A percentile compares a stretch with the other conserved stretches of the same genome.
phyloP scores from a whole-genome alignment of 2,329 filamentous ascomycete genomes.

The Monascus ruber region DNA sequence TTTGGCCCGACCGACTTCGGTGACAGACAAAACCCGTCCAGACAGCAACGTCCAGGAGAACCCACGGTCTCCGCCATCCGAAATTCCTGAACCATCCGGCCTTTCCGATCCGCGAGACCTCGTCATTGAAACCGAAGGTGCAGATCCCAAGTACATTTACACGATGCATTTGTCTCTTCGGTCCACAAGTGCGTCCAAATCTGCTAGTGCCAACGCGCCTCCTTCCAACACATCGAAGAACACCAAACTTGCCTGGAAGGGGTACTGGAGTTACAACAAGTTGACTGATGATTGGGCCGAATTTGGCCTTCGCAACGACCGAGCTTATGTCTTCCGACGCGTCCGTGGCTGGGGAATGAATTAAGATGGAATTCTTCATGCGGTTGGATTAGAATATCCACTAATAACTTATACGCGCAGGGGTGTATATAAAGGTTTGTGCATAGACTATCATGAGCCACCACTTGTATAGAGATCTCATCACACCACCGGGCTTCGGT shows the following conservation, averaged over 20 bases:
- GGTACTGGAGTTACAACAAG: slow-evolving; percentile 83
- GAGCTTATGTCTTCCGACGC: slow-evolving; percentile 49
- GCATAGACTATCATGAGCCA: no score
- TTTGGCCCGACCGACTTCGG: slow-evolving; percentile 40
- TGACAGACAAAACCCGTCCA: slow-evolving; percentile 9
- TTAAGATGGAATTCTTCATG: slow-evolving; percentile 9
- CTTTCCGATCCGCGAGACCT: slow-evolving; percentile 45
- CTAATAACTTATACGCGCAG: no score
- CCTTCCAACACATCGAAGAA: slow-evolving; percentile 48
- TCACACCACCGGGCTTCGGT: no score
- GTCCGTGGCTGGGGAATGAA: slow-evolving; percentile 48
- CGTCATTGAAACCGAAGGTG: slow-evolving; percentile 77
- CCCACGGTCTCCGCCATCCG: slow-evolving; percentile 19
- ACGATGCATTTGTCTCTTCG: slow-evolving; percentile 66
- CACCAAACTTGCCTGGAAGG: slow-evolving; percentile 79
- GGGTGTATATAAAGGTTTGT: no score
- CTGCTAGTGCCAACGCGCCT: slow-evolving; percentile 28
- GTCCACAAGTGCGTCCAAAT: slow-evolving; percentile 41
- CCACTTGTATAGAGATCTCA: no score
- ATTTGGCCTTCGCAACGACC: slow-evolving; percentile 57
- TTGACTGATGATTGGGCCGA: slow-evolving; percentile 83
- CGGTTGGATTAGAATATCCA: no score
- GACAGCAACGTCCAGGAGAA: slow-evolving; percentile 32
- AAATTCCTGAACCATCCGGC: slow-evolving; percentile 7
- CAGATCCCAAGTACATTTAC: slow-evolving; percentile 67